phyloP scores from a whole-genome alignment of 805 yeast species.

The Wickerhamomyces bisporus region DNA sequence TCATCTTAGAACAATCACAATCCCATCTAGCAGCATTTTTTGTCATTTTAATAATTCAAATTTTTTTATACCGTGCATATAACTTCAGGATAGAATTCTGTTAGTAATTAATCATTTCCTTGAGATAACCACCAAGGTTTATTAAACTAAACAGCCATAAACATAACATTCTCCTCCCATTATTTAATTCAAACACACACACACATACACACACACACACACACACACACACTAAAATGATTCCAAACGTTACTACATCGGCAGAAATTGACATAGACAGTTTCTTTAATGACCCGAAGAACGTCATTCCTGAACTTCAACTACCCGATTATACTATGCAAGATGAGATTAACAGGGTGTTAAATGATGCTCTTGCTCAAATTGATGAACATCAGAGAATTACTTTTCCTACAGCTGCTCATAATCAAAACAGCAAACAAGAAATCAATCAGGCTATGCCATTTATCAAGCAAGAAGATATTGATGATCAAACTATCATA shows the following conservation, averaged over 20 bases:
- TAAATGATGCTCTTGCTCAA: conserved; percentile 12
- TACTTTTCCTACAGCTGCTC: neutral
- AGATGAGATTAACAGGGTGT: conserved; percentile 29
- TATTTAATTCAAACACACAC: neutral
- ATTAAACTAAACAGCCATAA: too few relatives aligned
- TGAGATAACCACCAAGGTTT: too few relatives aligned
- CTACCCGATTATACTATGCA: conserved; percentile 3
- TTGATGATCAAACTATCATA: neutral
- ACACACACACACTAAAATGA: neutral
- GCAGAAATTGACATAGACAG: conserved; percentile 12
- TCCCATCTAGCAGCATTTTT: too few relatives aligned
- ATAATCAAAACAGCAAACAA: neutral
- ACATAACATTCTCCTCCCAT: neutral
- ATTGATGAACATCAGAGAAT: conserved; percentile 7
- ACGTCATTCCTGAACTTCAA: conserved; percentile 5
- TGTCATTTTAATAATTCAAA: too few relatives aligned
- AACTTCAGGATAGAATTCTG: too few relatives aligned
- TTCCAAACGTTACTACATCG: neutral
- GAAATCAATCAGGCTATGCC: neutral
- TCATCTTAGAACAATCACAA: too few relatives aligned
- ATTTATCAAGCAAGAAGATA: neutral
- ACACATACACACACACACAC: neutral
- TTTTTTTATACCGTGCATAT: too few relatives aligned
- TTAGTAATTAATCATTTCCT: too few relatives aligned
- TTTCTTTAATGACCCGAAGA: conserved; percentile 8